Evolutionary conservation across 2,329 filamentous ascomycete species (phyloP).

Genomic region (Alternaria sp.): DNA sequence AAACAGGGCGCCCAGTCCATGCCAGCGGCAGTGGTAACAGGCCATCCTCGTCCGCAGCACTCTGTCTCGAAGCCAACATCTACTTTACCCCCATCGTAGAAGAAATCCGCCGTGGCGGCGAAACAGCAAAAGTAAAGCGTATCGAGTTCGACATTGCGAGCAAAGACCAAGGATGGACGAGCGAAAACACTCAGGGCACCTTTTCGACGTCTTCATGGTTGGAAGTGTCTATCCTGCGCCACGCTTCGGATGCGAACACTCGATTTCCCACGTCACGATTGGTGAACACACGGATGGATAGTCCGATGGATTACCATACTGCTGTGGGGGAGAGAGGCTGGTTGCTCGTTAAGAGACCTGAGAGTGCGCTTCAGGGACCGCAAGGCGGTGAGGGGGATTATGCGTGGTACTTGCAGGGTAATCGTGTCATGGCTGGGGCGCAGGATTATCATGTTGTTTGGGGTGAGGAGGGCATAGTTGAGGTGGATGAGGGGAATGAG

Average conservation of each 20-base stretch:
- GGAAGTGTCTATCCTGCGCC: conserved; percentile 43
- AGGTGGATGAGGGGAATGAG: conserved; percentile 26
- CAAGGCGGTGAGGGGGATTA: conserved; percentile 35
- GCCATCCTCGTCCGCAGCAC: conserved; percentile 20
- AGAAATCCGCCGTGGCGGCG: conserved; percentile 15
- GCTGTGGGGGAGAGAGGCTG: conserved; percentile 21
- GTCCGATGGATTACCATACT: conserved; percentile 19
- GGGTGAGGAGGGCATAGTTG: conserved; percentile 13
- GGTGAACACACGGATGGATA: conserved; percentile 4
- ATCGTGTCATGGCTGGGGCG: conserved; percentile 33
- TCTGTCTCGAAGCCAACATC: conserved; percentile 30
- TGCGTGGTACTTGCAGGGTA: conserved; percentile 48
- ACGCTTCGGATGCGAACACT: conserved; percentile 9
- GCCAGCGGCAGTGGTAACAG: conserved; percentile 12
- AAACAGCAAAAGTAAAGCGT: conserved; percentile 33
- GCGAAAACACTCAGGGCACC: conserved; percentile 34
- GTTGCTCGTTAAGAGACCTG: conserved; percentile 32
- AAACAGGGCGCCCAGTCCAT: neutral
- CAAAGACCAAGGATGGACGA: conserved; percentile 48
- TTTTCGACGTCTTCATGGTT: conserved; percentile 47
- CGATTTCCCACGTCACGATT: conserved; percentile 15
- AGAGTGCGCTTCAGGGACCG: conserved; percentile 28
- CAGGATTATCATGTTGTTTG: conserved; percentile 34
- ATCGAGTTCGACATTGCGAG: conserved; percentile 38
- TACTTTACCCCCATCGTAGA: conserved; percentile 20